These are phyloP conservation scores for Pinus taeda DNA, from an alignment of 75 land plant species.

Conservation along the genomic window DNA sequence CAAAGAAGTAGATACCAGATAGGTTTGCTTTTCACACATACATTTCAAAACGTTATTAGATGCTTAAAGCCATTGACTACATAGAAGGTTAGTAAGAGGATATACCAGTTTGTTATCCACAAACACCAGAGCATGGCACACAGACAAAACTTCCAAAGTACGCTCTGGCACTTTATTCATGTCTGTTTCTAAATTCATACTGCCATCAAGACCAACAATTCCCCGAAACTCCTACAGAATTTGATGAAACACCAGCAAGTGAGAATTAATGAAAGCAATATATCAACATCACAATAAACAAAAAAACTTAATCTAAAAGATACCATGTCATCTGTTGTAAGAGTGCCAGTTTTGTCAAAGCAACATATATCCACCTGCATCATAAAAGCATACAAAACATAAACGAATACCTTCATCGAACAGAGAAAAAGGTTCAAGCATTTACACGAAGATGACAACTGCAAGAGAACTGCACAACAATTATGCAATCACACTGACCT, in stretches of 20 bases:
- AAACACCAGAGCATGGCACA: constrained; percentile 95
- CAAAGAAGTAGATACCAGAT: neutral
- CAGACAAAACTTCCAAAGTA: constrained; percentile 74
- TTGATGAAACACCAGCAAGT: neutral
- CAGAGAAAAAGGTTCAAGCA: neutral
- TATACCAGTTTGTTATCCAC: constrained; percentile 94
- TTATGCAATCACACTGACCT: constrained; percentile 38
- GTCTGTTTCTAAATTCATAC: constrained; percentile 59
- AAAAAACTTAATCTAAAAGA: neutral
- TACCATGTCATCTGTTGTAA: constrained; percentile 99
- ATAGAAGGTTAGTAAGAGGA: neutral
- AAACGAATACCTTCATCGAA: neutral
- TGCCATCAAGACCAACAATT: constrained; percentile 57
- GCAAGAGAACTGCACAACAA: neutral
- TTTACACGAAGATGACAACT: neutral
- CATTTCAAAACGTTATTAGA: neutral
- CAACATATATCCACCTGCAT: constrained; percentile 97
- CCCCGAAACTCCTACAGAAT: constrained; percentile 84
- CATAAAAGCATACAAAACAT: neutral
- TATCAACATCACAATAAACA: constrained; percentile 4
- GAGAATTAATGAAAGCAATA: neutral
- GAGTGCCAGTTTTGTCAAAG: constrained; percentile 98
- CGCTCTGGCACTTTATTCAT: constrained; percentile 51
- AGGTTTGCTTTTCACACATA: neutral
- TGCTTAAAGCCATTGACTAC: no score